phyloP scores from a whole-genome alignment of 306 rosid species.

The Oemleria cerasiformis region DNA sequence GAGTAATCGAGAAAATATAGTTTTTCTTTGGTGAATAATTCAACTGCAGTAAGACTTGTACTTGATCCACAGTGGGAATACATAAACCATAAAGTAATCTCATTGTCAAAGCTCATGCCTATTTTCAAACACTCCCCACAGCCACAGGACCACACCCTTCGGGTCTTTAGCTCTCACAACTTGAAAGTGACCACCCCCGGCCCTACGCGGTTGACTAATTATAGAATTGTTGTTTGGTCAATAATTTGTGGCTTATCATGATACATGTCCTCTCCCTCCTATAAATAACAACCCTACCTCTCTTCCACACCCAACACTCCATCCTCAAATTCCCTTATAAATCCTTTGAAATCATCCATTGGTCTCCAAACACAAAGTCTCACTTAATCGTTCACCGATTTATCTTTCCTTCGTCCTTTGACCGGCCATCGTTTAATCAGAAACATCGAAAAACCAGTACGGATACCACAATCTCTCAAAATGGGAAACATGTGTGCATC shows the following conservation, averaged over 20 bases:
- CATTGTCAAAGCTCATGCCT: too few relatives aligned
- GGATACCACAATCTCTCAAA: not conserved
- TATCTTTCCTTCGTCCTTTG: too few relatives aligned
- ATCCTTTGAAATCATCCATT: too few relatives aligned
- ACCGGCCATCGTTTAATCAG: too few relatives aligned
- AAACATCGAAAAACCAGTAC: too few relatives aligned
- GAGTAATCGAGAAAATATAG: too few relatives aligned
- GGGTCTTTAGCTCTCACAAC: not conserved
- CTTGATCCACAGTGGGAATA: not conserved
- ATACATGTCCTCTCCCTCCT: not conserved
- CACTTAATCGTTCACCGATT: too few relatives aligned
- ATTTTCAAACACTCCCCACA: not conserved
- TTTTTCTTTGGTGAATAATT: too few relatives aligned
- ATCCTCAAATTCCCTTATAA: not conserved
- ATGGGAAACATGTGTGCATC: conserved; percentile 61
- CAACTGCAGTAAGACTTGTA: not conserved
- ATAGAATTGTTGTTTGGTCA: not conserved
- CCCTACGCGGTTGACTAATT: not conserved
- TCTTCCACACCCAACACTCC: not conserved
- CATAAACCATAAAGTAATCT: not conserved
- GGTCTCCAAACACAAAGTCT: too few relatives aligned
- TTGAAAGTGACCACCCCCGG: not conserved
- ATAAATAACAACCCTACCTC: conserved; percentile 9
- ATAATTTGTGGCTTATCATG: not conserved
- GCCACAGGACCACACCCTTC: too few relatives aligned